These are phyloP conservation scores for Loxodes magnus DNA, from an alignment of 73 alveolate species.

Conservation along the genomic window DNA sequence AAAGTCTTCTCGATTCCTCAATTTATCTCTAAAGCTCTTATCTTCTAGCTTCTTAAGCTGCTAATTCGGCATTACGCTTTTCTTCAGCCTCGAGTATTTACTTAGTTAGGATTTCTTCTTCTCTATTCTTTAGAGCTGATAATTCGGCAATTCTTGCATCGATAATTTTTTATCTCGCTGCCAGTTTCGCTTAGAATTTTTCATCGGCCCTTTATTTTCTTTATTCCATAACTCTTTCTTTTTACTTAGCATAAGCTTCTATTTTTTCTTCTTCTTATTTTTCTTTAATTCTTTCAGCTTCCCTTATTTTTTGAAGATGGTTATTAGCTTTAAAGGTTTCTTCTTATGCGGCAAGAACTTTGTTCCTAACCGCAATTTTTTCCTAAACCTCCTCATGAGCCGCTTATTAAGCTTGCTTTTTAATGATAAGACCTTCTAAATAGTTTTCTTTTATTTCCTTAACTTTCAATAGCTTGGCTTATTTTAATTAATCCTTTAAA, in stretches of 20 bases:
- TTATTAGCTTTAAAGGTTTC: constrained; percentile 40
- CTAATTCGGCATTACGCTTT: constrained; percentile 35
- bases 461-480: constrained; percentile 38
- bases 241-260: constrained; percentile 56
- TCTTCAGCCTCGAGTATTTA: constrained; percentile 48
- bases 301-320: constrained; percentile 20
- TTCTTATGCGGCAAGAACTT: constrained; percentile 14
- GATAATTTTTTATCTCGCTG: constrained; percentile 47
- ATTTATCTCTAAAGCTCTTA: constrained; percentile 49
- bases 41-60: constrained; percentile 42
- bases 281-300: constrained; percentile 23
- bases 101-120: constrained; percentile 43
- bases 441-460: constrained; percentile 58
- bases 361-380: constrained; percentile 40
- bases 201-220: constrained; percentile 41
- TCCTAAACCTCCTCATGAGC: constrained; percentile 44
- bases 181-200: constrained; percentile 47
- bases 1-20: constrained; percentile 43
- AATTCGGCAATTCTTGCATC: constrained; percentile 43
- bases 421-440: constrained; percentile 65
- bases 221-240: constrained; percentile 41
- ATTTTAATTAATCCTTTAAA: constrained; percentile 56
- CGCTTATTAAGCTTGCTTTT: constrained; percentile 47
- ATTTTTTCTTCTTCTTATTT: constrained; percentile 67
- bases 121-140: constrained; percentile 29